Evolutionary conservation across 495 filamentous ascomycete species (phyloP).

Genomic region (Penicillium atrosanguineum): DNA sequence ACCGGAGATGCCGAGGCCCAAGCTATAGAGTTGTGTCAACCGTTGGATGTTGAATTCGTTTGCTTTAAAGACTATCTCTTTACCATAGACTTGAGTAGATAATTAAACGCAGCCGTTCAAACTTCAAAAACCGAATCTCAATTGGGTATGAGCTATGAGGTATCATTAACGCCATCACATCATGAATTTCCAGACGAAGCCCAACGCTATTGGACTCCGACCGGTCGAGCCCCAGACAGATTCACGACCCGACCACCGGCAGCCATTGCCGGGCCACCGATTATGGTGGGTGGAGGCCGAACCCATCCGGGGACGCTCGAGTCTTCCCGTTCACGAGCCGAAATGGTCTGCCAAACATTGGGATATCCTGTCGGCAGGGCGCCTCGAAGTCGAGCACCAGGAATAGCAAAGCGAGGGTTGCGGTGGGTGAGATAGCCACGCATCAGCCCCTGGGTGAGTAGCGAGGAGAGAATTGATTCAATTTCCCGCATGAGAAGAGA

Average conservation of each 20-base stretch:
- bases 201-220: conserved; percentile 38
- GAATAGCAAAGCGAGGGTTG: conserved; percentile 73
- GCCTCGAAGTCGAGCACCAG: conserved; percentile 66
- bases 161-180: conserved; percentile 6
- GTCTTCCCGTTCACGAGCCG: conserved; percentile 37
- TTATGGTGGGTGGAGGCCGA: conserved; percentile 22
- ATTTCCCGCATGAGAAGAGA: conserved; percentile 60
- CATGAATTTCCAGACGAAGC: neutral
- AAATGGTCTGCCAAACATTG: conserved; percentile 58
- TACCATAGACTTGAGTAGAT: neutral
- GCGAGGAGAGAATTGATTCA: conserved; percentile 72
- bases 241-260: conserved; percentile 52
- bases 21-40: neutral
- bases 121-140: neutral
- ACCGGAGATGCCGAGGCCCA: conserved; percentile 10
- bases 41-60: too few relatives aligned
- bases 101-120: neutral
- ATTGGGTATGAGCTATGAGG: conserved; percentile 1
- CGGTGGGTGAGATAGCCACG: conserved; percentile 81
- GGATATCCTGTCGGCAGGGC: conserved; percentile 63
- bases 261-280: conserved; percentile 15
- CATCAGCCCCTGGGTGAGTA: conserved; percentile 80
- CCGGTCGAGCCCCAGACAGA: conserved; percentile 50
- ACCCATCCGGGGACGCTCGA: conserved; percentile 58
- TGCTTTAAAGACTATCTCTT: too few relatives aligned